Percentiles rank a stretch among this genome's conserved stretches.
Evolutionary conservation across 352 stramenopile species (phyloP).

Genomic region (Globisporangium canariense): DNA sequence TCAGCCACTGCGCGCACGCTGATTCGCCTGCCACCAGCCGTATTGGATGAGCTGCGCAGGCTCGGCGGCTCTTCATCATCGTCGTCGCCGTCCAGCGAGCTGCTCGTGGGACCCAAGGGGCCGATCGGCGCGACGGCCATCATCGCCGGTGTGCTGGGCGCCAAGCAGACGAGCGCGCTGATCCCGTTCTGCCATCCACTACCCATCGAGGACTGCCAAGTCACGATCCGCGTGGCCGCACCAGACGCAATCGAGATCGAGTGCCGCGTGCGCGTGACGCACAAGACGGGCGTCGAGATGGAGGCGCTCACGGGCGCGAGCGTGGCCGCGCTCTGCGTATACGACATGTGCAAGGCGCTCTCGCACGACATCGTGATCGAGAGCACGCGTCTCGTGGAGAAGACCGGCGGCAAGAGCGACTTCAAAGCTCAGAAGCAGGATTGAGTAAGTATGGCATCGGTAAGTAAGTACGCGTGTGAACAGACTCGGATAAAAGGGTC

Average conservation of each 20-base stretch:
- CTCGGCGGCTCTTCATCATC: conserved; percentile 7
- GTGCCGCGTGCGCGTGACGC: conserved; percentile 87
- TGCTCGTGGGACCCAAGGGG: conserved; percentile 81
- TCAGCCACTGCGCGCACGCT: conserved; percentile 78
- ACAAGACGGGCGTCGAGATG: conserved; percentile 96
- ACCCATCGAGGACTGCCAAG: conserved; percentile 87
- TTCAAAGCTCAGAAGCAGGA: conserved; percentile 25
- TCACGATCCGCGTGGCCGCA: conserved; percentile 68
- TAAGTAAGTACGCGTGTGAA: too few relatives aligned
- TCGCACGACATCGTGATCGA: conserved; percentile 92
- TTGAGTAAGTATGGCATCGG: background rate
- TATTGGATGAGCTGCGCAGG: conserved; percentile 72
- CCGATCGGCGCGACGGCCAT: conserved; percentile 90
- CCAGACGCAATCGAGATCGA: conserved; percentile 76
- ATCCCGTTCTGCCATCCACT: conserved; percentile 95
- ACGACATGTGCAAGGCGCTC: conserved; percentile 98
- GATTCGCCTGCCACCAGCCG: conserved; percentile 81
- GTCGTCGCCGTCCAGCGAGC: conserved; percentile 10
- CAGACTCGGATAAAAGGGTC: background rate
- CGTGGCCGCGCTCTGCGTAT: conserved; percentile 94
- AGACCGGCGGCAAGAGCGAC: conserved; percentile 91
- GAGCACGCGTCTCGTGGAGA: conserved; percentile 85
- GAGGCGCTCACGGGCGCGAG: conserved; percentile 93
- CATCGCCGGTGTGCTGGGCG: conserved; percentile 90
- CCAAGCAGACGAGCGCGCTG: conserved; percentile 91